Evolutionary conservation across 1,284 basidiomycete genomes (phyloP).

Genomic region (Inonotus obliquus): DNA sequence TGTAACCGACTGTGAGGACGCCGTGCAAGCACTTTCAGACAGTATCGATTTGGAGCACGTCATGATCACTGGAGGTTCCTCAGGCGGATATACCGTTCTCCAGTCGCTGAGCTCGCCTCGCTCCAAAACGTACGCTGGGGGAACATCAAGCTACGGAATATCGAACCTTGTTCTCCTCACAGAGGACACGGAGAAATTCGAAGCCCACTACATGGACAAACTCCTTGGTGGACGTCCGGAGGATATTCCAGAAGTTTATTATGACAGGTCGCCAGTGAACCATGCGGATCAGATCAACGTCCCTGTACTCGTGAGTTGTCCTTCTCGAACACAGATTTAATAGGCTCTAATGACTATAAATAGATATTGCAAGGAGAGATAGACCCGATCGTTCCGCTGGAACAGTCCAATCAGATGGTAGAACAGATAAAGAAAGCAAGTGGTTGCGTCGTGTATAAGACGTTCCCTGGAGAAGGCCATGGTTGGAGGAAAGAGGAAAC

Average conservation of each 20-base stretch:
- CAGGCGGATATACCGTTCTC: slow-evolving; percentile 60
- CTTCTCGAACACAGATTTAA: neutral
- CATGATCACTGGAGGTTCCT: slow-evolving; percentile 55
- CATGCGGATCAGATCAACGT: slow-evolving; percentile 45
- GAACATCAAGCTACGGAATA: slow-evolving; percentile 50
- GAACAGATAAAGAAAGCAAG: slow-evolving; percentile 37
- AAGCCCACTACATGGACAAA: slow-evolving; percentile 47
- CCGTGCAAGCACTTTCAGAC: slow-evolving; percentile 45
- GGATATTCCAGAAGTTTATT: slow-evolving; percentile 43
- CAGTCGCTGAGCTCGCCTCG: slow-evolving; percentile 30
- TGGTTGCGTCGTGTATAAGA: slow-evolving; percentile 42
- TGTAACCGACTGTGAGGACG: slow-evolving; percentile 53
- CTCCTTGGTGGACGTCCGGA: slow-evolving; percentile 51
- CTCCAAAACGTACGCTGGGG: slow-evolving; percentile 37
- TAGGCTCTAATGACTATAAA: neutral
- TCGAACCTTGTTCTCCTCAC: slow-evolving; percentile 46
- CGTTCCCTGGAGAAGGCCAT: slow-evolving; percentile 54
- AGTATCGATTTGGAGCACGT: too few relatives aligned
- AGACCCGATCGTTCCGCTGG: slow-evolving; percentile 54
- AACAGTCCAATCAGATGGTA: slow-evolving; percentile 46
- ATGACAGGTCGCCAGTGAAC: slow-evolving; percentile 45
- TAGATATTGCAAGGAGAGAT: slow-evolving; percentile 52
- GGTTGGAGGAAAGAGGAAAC: slow-evolving; percentile 44
- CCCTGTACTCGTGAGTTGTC: slow-evolving; percentile 43
- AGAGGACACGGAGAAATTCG: slow-evolving; percentile 64